phyloP scores from a whole-genome alignment of 2,329 filamentous ascomycete species.

The Bipolaris oryzae region DNA sequence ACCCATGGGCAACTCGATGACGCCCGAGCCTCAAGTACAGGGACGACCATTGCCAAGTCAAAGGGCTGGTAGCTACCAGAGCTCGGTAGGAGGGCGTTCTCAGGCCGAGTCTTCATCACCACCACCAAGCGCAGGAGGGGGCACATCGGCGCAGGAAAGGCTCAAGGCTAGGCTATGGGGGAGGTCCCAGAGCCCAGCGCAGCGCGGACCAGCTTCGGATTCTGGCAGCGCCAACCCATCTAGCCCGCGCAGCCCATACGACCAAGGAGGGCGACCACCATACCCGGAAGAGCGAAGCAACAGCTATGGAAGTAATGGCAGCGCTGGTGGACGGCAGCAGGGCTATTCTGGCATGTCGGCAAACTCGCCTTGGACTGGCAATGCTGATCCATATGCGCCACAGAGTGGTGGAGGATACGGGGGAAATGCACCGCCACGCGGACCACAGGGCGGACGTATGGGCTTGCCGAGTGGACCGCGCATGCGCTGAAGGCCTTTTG shows the following conservation, averaged over 20 bases:
- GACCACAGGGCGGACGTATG: conserved; percentile 39
- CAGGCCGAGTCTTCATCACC: conserved; percentile 44
- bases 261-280: conserved; percentile 23
- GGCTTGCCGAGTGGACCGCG: conserved; percentile 49
- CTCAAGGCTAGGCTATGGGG: conserved; percentile 81
- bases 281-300: conserved; percentile 44
- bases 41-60: conserved; percentile 73
- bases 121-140: conserved; percentile 49
- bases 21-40: conserved; percentile 45
- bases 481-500: conserved; percentile 35
- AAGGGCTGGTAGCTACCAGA: conserved; percentile 76
- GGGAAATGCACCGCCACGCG: conserved; percentile 32
- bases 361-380: conserved; percentile 42
- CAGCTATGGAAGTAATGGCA: conserved; percentile 34
- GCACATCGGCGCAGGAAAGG: conserved; percentile 75
- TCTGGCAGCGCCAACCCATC: conserved; percentile 19
- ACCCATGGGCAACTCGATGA: conserved; percentile 38
- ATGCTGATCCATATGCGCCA: conserved; percentile 42
- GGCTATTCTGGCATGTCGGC: conserved; percentile 36
- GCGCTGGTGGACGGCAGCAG: conserved; percentile 38
- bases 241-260: conserved; percentile 27
- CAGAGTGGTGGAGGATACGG: conserved; percentile 29
- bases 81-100: conserved; percentile 46
- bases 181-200: conserved; percentile 62
- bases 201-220: conserved; percentile 32